Conservation (phyloP, 129 eudicot genomes). For the Calendula officinalis region DNA sequence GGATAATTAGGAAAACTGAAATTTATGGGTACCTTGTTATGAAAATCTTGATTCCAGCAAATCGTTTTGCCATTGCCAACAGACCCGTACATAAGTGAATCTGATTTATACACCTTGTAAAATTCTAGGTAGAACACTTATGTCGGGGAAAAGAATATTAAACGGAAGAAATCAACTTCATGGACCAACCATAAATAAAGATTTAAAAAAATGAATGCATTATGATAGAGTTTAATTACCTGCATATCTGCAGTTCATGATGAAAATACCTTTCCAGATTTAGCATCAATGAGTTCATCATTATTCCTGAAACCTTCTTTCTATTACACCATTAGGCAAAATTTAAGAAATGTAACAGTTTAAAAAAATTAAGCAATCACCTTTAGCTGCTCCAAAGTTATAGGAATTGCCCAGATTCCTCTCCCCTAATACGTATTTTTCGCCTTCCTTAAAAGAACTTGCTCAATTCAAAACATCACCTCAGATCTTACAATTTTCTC, state of each 20-base stretch:
- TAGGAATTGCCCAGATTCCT: constrained; percentile 74
- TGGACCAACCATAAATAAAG: no score
- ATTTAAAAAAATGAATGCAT: neutral
- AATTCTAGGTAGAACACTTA: no score
- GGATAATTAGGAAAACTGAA: no score
- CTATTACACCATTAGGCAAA: constrained; percentile 27
- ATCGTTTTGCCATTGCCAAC: no score
- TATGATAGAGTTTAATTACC: no score
- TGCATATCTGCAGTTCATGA: neutral
- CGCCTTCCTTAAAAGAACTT: constrained; percentile 81
- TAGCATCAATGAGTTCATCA: constrained; percentile 37
- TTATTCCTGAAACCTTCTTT: constrained; percentile 60
- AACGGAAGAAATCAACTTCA: no score
- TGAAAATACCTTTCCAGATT: constrained; percentile 39
- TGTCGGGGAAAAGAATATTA: no score
- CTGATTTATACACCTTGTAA: no score
- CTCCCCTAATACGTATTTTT: constrained; percentile 85
- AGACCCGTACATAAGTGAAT: no score
- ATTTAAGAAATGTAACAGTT: neutral
- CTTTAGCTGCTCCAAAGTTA: constrained; percentile 62
- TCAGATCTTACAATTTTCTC: constrained; percentile 16
- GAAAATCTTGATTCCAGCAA: no score
- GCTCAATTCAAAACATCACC: constrained; percentile 1
- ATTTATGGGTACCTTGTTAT: no score
- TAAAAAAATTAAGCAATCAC: constrained; percentile 24